Conservation (phyloP, 352 stramenopile species). For the Phytophthora podocarpi region DNA sequence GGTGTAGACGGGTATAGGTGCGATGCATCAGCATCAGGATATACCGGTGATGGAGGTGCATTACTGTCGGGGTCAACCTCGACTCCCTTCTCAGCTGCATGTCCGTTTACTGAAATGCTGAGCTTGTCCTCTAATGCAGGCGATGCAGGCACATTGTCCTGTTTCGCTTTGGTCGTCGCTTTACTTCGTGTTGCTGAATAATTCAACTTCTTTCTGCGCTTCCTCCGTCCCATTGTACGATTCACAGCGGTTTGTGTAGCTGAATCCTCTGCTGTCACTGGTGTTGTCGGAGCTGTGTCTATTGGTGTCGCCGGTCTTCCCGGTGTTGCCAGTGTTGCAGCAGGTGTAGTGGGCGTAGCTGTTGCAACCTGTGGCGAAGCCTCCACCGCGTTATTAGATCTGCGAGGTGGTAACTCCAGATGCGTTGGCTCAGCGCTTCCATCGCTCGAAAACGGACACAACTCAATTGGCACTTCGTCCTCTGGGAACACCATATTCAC, state of each 20-base stretch:
- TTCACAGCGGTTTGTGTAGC: neutral
- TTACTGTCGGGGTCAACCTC: neutral
- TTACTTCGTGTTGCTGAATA: slow-evolving; percentile 35
- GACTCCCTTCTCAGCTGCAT: slow-evolving; percentile 8
- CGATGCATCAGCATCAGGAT: slow-evolving; percentile 43
- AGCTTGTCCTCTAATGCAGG: slow-evolving; percentile 31
- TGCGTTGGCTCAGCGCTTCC: slow-evolving; percentile 29
- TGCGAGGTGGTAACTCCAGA: slow-evolving; percentile 2
- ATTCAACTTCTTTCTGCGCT: slow-evolving; percentile 50
- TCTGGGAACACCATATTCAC: slow-evolving; percentile 37
- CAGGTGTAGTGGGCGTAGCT: neutral
- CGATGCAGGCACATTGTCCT: slow-evolving; percentile 17
- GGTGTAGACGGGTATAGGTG: slow-evolving; percentile 45
- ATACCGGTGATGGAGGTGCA: slow-evolving; percentile 46
- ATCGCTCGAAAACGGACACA: slow-evolving; percentile 45
- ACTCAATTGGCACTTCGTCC: slow-evolving; percentile 39
- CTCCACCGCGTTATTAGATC: neutral
- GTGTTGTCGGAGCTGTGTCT: slow-evolving; percentile 4
- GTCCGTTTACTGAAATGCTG: slow-evolving; percentile 23
- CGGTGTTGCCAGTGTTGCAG: neutral
- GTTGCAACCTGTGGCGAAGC: neutral
- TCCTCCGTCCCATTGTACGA: slow-evolving; percentile 33
- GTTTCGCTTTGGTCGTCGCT: slow-evolving; percentile 13
- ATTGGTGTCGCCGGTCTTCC: neutral
- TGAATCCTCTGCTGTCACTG: slow-evolving; percentile 16